phyloP scores from a whole-genome alignment of 2,329 filamentous ascomycete genomes.

The Monosporascus ibericus region DNA sequence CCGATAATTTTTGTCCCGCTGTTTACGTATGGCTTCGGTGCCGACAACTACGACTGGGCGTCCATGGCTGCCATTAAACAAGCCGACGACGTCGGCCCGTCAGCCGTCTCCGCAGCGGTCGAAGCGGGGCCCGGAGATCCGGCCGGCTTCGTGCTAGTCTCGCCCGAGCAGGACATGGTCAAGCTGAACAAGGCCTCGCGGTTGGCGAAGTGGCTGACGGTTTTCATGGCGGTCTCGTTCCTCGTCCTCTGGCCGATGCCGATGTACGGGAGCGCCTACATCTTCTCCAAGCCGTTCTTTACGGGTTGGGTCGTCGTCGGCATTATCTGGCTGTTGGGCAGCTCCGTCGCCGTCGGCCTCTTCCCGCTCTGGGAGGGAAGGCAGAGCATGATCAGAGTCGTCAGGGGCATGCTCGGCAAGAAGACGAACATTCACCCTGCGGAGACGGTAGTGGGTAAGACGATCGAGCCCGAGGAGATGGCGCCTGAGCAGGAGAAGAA shows the following conservation, averaged over 20 bases:
- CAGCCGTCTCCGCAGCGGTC: conserved; percentile 6
- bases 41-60: conserved; percentile 9
- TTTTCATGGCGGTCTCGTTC: conserved; percentile 55
- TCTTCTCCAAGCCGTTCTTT: conserved; percentile 53
- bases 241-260: conserved; percentile 25
- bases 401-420: conserved; percentile 49
- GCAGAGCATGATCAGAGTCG: conserved; percentile 53
- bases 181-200: conserved; percentile 8
- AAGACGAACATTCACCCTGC: background rate
- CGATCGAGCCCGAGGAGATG: conserved; percentile 2
- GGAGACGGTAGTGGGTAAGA: conserved; percentile 1
- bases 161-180: conserved; percentile 5
- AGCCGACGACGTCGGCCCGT: conserved; percentile 3
- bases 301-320: conserved; percentile 70
- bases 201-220: conserved; percentile 30
- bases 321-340: conserved; percentile 72
- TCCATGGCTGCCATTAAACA: conserved; percentile 21
- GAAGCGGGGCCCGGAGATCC: conserved; percentile 37
- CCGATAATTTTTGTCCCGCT: conserved; percentile 11
- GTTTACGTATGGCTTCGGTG: conserved; percentile 7
- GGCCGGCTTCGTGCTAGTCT: background rate
- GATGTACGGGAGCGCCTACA: conserved; percentile 22
- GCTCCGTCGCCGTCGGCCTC: conserved; percentile 63
- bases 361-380: conserved; percentile 77
- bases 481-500: conserved; percentile 4